Evolutionary conservation across 441 rosid genomes (phyloP), one percentile per base, ranked within the genome.

Genomic region (Gossypium lobatum): DNA sequence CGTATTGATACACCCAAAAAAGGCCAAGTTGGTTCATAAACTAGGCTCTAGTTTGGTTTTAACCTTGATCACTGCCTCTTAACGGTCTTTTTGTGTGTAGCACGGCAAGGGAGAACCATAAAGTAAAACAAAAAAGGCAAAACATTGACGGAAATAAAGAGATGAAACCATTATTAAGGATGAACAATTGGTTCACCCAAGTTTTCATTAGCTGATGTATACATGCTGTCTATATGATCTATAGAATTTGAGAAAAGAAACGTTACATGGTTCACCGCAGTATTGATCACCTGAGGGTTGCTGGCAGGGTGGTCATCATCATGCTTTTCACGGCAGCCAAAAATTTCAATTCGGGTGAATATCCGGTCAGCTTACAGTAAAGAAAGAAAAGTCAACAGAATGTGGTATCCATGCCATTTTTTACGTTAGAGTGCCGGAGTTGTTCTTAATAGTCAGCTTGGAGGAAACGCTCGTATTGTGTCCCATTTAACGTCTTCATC

Each of bases 391-490:
- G 68, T 81, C 72, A 75, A 83, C 71, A 42, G 74, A 63, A 61
- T 69, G 58, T 46, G 62, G 60, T 83, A 80, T 82, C 66, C 74
- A 78, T 77, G 75, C 76, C 25, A 16, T 65, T 72, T 7, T 59
- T 64, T 57, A 45, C 7, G 82, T 77, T 74, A 78, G 37, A 31
- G 82, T 60, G 62, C 18, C 18, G 5, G 34, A 0, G 52, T 54
- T 50, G 8, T 11, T 34, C 62, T 83, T 81, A 84, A 64, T 88
- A 89, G 83, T 92, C 95, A 18, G 85, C 82, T 4, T 46, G 70
- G 54, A 93, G 87, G 80, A 81, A 93, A 57, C 81, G 84, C 84
- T 84, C 88, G n/a, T 87, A 93, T 13, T 59, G 82, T 0, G 98
- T 93, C 72, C 98, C 95, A 16, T 83, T 84, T 72, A 93, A 79